Evolutionary conservation across 768 basidiomycete genomes (phyloP), one percentile per base, ranked within the genome.

Genomic region (Lentinula boryana): DNA sequence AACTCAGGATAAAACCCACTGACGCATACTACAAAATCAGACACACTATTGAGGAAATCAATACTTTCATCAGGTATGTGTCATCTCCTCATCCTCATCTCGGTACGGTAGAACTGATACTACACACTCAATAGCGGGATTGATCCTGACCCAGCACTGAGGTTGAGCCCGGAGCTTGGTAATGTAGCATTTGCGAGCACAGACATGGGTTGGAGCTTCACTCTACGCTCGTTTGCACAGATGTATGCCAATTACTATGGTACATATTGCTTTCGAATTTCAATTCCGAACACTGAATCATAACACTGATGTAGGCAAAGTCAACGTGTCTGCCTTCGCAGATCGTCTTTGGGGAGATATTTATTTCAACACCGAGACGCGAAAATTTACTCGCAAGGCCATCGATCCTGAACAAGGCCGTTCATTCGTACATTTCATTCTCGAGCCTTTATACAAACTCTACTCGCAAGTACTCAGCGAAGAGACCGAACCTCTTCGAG

Each of bases 11-110:
- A 69, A 95, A 95, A 68, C 97, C 97, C 58, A 77, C 87, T 44
- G 97, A 99, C 68, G 97, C 97, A 0, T 99, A 93, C 78, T 98
- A 95, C 78, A 99, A 99, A 80, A 93, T 99, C 65, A 96, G 93
- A 73, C 96, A 98, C 71, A 98, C 95, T 2, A 96, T 99, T 59
- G 97, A 99, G 71, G 97, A 99, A 72, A 88, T 99, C 56, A 99
- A 99, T 72, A 91, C 88, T 1, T 89, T 95, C 72, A 98, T 99
- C 70, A 89, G 93, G 93, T 94, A 61, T 55, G 54, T 38, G 36
- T 38, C 1, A 38, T 40, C 27, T 9, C 36, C 7, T 38, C 15
- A 27, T 57, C 63, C 5, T 31, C 6, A 23, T 44, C 5, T 50
- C 15, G 31, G 16, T 38, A 36, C 46, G 21, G 51, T 23, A 27